Base-by-base conservation (phyloP, 2,329 filamentous ascomycete genomes). In the Aspergillus piperis region DNA sequence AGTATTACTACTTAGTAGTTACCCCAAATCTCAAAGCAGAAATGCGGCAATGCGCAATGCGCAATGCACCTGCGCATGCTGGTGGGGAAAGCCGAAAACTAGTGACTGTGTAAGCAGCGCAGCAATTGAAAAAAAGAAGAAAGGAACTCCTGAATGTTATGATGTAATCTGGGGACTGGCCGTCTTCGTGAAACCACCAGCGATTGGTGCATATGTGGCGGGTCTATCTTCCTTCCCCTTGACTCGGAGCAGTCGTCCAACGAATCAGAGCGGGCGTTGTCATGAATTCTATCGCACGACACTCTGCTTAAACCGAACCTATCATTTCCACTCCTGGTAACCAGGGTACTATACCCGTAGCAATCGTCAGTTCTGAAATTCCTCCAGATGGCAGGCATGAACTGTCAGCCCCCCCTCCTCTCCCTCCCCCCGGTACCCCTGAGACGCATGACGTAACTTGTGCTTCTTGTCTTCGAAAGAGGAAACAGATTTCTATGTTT, bases 181-280 rank as follows among this genome's bases (percentile, higher is more conserved):
- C 53, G 53, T 44, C 39, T n/a, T 27, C 21, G 19, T 42, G 38
- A 55, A 15, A 42, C 25, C 3, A 11, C 10, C n/a, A 3, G 8
- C 44, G 39, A 55, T 55, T 44, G 53, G 53, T 39, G 13, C 17
- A 21, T 23, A 3, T 17, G n/a, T 39, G 8, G 53, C 30, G 39
- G 30, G 25, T 47, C 39, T 21, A 10, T 44, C 5, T 23, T 55
- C 57, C 32, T 13, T 11, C 27, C 57, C 57, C 57, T 55, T 59
- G 42, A 55, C 23, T 50, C 57, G 57, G 57, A 50, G 25, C 57
- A 50, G 47, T 49, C 25, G 30, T 23, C 57, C 57, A 50, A 44
- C 57, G 25, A 59, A 59, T 59, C 5, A 59, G 21, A 50, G 15
- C 11, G 32, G 2, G 10, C 36, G 3, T n/a, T 38, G 21, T 5